These are phyloP conservation scores for Bauhinia variegata DNA, from an alignment of 306 rosid genomes.

Conservation along the genomic window DNA sequence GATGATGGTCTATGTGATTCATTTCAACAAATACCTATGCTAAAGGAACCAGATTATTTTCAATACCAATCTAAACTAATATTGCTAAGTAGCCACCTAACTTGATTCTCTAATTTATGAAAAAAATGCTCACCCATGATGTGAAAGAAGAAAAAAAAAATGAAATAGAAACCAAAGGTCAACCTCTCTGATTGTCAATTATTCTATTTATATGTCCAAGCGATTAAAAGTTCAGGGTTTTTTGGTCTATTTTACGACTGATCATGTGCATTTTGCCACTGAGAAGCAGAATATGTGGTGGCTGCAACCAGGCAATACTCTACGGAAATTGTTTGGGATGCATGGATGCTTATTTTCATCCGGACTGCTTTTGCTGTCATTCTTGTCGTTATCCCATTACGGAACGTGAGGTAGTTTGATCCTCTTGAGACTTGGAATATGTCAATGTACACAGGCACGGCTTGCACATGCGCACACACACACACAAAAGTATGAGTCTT, in stretches of 20 bases:
- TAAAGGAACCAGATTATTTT: constrained; percentile 1
- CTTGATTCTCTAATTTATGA: too few relatives aligned
- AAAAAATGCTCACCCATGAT: neutral
- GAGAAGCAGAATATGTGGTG: constrained; percentile 63
- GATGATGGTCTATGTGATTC: constrained; percentile 24
- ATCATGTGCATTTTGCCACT: constrained; percentile 30
- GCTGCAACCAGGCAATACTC: constrained; percentile 68
- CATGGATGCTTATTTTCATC: constrained; percentile 76
- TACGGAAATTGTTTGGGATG: constrained; percentile 77
- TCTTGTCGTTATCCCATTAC: constrained; percentile 76
- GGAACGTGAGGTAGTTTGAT: constrained; percentile 77
- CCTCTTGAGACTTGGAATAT: constrained; percentile 22
- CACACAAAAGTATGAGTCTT: constrained; percentile 20
- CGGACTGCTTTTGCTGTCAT: constrained; percentile 78
- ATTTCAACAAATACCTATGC: too few relatives aligned
- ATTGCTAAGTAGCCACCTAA: constrained; percentile 8
- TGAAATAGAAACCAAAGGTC: neutral
- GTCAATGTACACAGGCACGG: constrained; percentile 1
- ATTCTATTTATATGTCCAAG: too few relatives aligned
- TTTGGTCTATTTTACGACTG: neutral
- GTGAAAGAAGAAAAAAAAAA: neutral
- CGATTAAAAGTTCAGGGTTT: too few relatives aligned
- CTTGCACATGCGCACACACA: constrained; percentile 6
- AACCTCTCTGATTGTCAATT: neutral
- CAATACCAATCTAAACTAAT: constrained; percentile 7